Evolutionary conservation across 345 rosid species (phyloP).

Genomic region (Euphorbia tirucalli): DNA sequence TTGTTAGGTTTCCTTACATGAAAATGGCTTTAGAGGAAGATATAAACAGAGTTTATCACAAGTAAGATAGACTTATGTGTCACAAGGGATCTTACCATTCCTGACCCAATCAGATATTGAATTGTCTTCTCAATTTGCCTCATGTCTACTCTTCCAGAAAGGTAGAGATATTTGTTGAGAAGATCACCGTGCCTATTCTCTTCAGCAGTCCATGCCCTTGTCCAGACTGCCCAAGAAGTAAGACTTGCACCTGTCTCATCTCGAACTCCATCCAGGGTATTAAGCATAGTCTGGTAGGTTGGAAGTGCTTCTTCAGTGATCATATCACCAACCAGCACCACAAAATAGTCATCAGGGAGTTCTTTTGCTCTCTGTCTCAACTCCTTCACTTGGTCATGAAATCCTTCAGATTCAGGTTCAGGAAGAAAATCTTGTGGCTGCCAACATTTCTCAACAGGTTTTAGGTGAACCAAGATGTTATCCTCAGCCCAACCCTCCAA

Average conservation of each 20-base stretch:
- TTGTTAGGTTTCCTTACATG: not conserved
- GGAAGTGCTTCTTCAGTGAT: conserved; percentile 33
- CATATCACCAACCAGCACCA: conserved; percentile 32
- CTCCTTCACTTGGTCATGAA: conserved; percentile 24
- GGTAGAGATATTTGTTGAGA: conserved; percentile 59
- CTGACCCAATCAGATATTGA: conserved; percentile 62
- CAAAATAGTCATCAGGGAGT: conserved; percentile 34
- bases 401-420: conserved; percentile 20
- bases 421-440: conserved; percentile 36
- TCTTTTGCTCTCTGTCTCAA: conserved; percentile 32
- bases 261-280: conserved; percentile 21
- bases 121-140: conserved; percentile 62
- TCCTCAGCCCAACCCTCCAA: conserved; percentile 25
- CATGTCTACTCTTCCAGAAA: conserved; percentile 62
- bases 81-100: conserved; percentile 47
- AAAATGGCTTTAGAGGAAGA: not conserved
- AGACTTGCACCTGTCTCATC: conserved; percentile 32
- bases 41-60: not conserved
- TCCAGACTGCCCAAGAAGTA: conserved; percentile 62
- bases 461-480: conserved; percentile 21
- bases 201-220: conserved; percentile 64
- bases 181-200: conserved; percentile 72
- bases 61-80: not conserved
- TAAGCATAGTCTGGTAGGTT: conserved; percentile 29
- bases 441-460: conserved; percentile 35